Evolutionary conservation across 2,329 filamentous ascomycete genomes (phyloP), one percentile per base, ranked within the genome.

Genomic region (Arthrobotrys conoides): DNA sequence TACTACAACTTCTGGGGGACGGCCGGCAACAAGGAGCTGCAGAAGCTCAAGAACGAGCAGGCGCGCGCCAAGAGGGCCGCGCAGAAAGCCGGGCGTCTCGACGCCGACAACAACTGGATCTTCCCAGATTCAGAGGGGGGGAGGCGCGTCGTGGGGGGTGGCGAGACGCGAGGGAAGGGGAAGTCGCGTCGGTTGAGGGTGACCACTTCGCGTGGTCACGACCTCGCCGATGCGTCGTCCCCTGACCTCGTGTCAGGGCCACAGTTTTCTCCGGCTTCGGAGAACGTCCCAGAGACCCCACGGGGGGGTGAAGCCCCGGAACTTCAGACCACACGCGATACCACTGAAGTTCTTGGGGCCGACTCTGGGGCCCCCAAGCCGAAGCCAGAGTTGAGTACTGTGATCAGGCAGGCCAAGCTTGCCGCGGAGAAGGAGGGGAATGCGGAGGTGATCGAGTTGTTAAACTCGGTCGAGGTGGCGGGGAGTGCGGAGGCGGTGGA

Each of bases 1-100:
- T 77, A 71, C 33, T 61, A 46, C 22, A 77, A 77, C 46, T 46
- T 77, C 18, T 77, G 73, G 73, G 73, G 73, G 8, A 77, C 73
- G 6, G 73, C 57, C 2, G 73, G 73, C 1, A 77, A 77, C 48
- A 77, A 77, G 49, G 73, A 77, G n/a, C 61, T 77, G 2, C 70
- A 68, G 30, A 77, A 63, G 27, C 38, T 67, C 59, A 77, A 68
- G 61, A 66, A 55, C 4, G 70, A 77, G 27, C 73, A 77, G 44
- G 73, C 67, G 22, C 64, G 73, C 18, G 73, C 73, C 24, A 77
- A 77, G 53, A 63, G 61, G 49, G 65, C 65, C 41, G 66, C 70
- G 27, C 66, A 71, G 67, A 71, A 53, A 33, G 61, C 51, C 14
- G 66, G 67, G 18, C 70, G 70, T 44, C 61, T 77, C 8, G 68